A percentile compares a stretch with the other conserved stretches of the same genome.
These are phyloP conservation scores for Rhodotorula taiwanensis DNA, from an alignment of 768 basidiomycete genomes.

Conservation along the genomic window DNA sequence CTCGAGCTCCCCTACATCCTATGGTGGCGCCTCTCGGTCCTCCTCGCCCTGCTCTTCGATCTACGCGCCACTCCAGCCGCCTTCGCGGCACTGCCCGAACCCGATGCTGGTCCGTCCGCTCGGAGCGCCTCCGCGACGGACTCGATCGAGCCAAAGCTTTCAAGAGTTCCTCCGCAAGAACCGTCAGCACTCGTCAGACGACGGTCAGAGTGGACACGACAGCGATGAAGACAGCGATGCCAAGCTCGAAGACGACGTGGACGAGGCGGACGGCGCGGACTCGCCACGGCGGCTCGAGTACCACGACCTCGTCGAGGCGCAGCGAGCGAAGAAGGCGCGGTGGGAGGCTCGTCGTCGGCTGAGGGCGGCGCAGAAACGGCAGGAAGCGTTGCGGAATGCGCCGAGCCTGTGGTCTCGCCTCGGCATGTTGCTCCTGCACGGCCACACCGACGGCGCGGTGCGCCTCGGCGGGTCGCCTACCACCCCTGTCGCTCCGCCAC, in stretches of 20 bases:
- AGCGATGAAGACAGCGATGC: conserved; percentile 11
- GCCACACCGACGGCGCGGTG: too few relatives aligned
- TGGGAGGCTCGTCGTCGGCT: conserved; percentile 18
- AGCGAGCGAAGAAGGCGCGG: neutral
- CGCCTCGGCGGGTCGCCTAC: too few relatives aligned
- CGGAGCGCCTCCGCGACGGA: neutral
- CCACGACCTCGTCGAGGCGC: conserved; percentile 22
- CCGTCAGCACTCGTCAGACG: neutral
- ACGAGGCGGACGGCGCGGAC: neutral
- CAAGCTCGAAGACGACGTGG: neutral
- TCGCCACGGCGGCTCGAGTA: conserved; percentile 6
- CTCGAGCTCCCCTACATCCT: conserved; percentile 24
- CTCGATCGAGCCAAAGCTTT: conserved; percentile 3
- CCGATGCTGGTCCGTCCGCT: conserved; percentile 11
- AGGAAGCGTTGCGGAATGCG: neutral
- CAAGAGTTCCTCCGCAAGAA: conserved; percentile 22
- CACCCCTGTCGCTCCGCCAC: too few relatives aligned
- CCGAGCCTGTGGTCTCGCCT: too few relatives aligned
- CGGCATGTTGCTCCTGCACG: too few relatives aligned
- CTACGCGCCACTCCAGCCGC: conserved; percentile 25
- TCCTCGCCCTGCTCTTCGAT: conserved; percentile 31
- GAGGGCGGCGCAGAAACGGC: neutral
- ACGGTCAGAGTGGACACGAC: conserved; percentile 1
- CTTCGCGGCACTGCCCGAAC: conserved; percentile 14
- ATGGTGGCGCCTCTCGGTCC: conserved; percentile 14